These are phyloP conservation scores for Cutaneotrichosporon sp. DNA, from an alignment of 1,284 basidiomycete species.

Conservation along the genomic window DNA sequence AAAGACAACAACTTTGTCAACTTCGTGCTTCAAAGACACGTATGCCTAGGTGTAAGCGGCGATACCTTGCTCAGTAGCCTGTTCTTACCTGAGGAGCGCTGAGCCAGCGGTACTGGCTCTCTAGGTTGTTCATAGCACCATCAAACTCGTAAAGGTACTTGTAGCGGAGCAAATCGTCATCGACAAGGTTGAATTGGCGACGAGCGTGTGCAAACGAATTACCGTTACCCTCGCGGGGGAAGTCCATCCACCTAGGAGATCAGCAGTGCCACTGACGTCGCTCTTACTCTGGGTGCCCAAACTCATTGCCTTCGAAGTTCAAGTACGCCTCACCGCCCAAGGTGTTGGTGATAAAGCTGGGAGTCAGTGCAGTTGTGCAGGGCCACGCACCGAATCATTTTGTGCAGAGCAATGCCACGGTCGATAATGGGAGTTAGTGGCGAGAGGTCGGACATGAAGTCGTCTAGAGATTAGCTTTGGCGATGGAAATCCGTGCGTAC, in stretches of 20 bases:
- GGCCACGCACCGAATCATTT: constrained; percentile 82
- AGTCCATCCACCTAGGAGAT: constrained; percentile 81
- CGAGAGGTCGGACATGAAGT: constrained; percentile 87
- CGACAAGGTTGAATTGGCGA: constrained; percentile 91
- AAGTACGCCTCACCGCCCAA: constrained; percentile 95
- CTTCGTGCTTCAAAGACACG: constrained; percentile 86
- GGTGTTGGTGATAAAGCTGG: constrained; percentile 78
- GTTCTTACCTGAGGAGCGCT: constrained; percentile 65
- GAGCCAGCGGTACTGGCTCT: constrained; percentile 77
- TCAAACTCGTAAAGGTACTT: constrained; percentile 91
- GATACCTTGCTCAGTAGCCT: too few relatives aligned
- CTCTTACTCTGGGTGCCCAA: constrained; percentile 87
- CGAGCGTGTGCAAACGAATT: constrained; percentile 95
- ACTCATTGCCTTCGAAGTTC: constrained; percentile 98
- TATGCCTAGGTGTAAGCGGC: constrained; percentile 58
- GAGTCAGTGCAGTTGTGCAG: constrained; percentile 9
- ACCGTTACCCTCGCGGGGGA: constrained; percentile 88
- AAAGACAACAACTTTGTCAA: constrained; percentile 85
- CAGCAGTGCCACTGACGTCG: not conserved
- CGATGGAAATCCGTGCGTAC: constrained; percentile 50
- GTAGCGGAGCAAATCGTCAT: constrained; percentile 80
- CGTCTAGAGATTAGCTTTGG: constrained; percentile 55
- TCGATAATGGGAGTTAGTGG: constrained; percentile 81
- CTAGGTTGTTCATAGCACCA: constrained; percentile 82
- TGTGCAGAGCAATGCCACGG: constrained; percentile 86